Percentiles rank a stretch among this genome's conserved stretches.
phyloP scores from a whole-genome alignment of 371 early-diverging fungal species.

The Sporodiniella umbellata region DNA sequence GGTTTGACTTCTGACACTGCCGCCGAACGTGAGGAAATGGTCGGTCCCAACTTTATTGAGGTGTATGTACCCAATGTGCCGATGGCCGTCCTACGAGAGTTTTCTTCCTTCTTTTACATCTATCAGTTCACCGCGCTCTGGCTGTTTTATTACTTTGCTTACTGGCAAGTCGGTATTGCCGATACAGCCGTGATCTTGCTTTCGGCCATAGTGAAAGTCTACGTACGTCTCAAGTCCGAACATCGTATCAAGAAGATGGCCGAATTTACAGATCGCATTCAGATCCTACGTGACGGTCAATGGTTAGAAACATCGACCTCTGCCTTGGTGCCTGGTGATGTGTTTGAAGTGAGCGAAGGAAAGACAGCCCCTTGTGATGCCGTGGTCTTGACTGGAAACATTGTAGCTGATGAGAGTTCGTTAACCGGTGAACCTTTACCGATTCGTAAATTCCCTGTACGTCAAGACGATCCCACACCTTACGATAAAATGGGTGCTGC shows the following conservation, averaged over 20 bases:
- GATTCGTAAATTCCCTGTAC: constrained; percentile 56
- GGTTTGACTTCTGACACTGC: constrained; percentile 60
- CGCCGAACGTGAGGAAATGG: constrained; percentile 47
- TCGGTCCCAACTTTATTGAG: constrained; percentile 69
- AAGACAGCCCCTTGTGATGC: constrained; percentile 65
- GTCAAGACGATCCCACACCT: constrained; percentile 22
- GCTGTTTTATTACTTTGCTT: constrained; percentile 71
- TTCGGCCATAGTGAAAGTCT: constrained; percentile 68
- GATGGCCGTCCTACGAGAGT: constrained; percentile 58
- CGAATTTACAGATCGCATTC: constrained; percentile 44
- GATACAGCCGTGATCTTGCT: constrained; percentile 63
- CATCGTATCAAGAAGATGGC: constrained; percentile 64
- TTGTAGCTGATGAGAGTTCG: constrained; percentile 68
- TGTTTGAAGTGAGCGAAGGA: constrained; percentile 53
- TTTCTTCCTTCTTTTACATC: constrained; percentile 69
- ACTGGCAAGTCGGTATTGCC: constrained; percentile 72
- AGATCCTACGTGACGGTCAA: constrained; percentile 45
- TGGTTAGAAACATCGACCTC: constrained; percentile 51
- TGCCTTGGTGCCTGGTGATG: constrained; percentile 71
- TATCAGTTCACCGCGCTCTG: constrained; percentile 72
- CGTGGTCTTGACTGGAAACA: constrained; percentile 64
- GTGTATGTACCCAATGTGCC: constrained; percentile 53
- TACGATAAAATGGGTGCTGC: constrained; percentile 42
- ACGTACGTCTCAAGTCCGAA: constrained; percentile 58
- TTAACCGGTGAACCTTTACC: constrained; percentile 65